Base-by-base conservation (phyloP, 1,139 yeast species). In the Saccharomyces hybrid region DNA sequence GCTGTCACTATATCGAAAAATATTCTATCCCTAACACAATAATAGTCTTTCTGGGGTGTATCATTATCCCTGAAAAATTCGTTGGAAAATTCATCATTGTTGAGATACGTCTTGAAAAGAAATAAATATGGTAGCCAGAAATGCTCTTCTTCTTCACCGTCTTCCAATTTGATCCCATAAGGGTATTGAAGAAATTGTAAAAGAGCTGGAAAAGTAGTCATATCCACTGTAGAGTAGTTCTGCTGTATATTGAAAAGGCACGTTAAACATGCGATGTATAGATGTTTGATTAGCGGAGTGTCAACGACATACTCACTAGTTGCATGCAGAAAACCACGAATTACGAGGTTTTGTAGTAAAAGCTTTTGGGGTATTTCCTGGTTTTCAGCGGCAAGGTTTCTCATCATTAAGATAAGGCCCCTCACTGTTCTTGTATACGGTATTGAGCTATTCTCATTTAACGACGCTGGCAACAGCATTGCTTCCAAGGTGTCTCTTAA, bases 311-410 rank as follows among this genome's bases (percentile, higher is more conserved):
- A 38, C 44, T 38, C 44, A 9, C 44, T 20, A 20, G 13, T 11
- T 16, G 23, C n/a, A 20, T 38, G 44, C 13, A 38, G n/a, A 38
- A 38, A 38, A 9, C 44, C 44, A 38, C 44, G 23, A 20, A 38
- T 16, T 38, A 38, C 44, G n/a, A 38, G 44, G 11, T 38, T 38
- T 38, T 38, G 44, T 20, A 38, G 20, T 28, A 23, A 28, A 6
- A 57, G 44, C 4, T 46, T 51, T 38, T 55, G 60, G 14, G 66
- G 62, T 6, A 55, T 25, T 13, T 53, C 59, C 46, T 62, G 61
- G 44, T 60, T 60, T 54, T 65, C 65, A n/a, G 63, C 67, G 6
- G 71, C 54, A 52, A 73, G 56, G 53, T 73, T 73, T 34, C 75
- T 59, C 13, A 69, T 67, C 27, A 73, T 47, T 1, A 73, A 52